phyloP scores from a whole-genome alignment of 164 flowering plant genomes.

The Annona squamosa region DNA sequence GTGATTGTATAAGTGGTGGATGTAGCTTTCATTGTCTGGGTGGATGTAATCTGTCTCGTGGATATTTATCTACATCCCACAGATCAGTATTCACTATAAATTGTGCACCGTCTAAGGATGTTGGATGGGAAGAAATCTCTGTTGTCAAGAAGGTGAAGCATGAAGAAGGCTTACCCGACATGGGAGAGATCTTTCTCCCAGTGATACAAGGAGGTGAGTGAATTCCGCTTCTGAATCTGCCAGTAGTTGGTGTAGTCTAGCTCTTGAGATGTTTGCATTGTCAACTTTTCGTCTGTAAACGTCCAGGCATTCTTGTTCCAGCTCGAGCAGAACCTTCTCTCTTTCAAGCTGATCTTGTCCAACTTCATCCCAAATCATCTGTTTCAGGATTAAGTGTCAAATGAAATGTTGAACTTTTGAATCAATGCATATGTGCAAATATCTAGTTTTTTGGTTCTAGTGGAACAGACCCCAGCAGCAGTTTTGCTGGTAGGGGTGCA shows the following conservation, averaged over 20 bases:
- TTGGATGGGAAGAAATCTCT: background rate
- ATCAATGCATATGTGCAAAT: background rate
- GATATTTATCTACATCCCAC: background rate
- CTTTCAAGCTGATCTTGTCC: conserved; percentile 72
- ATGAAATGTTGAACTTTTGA: background rate
- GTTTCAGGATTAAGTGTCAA: conserved; percentile 6
- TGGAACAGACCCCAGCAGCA: background rate
- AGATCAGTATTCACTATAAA: background rate
- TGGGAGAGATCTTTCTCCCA: conserved; percentile 81
- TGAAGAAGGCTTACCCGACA: conserved; percentile 43
- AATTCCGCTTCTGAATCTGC: conserved; percentile 85
- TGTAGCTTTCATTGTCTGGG: background rate
- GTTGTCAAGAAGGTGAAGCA: background rate
- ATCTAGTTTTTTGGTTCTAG: background rate
- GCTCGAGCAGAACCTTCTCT: conserved; percentile 63
- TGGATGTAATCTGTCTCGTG: background rate
- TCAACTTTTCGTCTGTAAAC: conserved; percentile 85
- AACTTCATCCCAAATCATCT: conserved; percentile 96
- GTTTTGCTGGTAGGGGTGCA: background rate
- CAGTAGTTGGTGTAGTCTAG: conserved; percentile 73
- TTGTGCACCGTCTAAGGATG: background rate
- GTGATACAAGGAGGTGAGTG: conserved; percentile 66
- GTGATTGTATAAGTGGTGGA: background rate
- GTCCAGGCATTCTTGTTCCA: conserved; percentile 81
- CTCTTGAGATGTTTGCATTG: conserved; percentile 61